Percentiles rank a stretch among this genome's conserved stretches.
Conservation (phyloP, 1,284 basidiomycete genomes). For the Gomphus sp. region DNA sequence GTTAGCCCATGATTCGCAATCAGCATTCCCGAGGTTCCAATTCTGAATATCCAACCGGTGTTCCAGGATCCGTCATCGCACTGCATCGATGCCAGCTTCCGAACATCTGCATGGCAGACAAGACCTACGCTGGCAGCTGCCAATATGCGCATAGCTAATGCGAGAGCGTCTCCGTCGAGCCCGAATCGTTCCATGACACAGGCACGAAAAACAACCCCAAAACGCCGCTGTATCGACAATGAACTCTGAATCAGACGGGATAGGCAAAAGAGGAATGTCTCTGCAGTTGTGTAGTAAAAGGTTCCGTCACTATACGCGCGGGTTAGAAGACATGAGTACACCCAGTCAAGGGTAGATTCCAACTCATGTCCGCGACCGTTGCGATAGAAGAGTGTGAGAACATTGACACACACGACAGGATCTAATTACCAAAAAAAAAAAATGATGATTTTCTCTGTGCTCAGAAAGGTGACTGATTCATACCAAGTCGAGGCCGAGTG, state of each 20-base stretch:
- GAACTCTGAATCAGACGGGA: conserved; percentile 13
- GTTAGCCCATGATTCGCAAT: conserved; percentile 39
- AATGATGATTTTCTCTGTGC: too few relatives aligned
- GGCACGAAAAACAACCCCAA: conserved; percentile 7
- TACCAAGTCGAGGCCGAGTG: too few relatives aligned
- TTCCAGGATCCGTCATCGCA: conserved; percentile 43
- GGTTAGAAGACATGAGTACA: conserved; percentile 10
- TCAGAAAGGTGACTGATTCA: too few relatives aligned
- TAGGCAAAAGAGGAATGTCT: conserved; percentile 15
- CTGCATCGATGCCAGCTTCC: conserved; percentile 32
- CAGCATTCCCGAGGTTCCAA: conserved; percentile 32
- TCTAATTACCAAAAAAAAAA: conserved; percentile 1
- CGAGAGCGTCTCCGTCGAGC: conserved; percentile 22
- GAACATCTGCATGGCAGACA: conserved; percentile 32
- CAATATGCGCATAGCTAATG: conserved; percentile 38
- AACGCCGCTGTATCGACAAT: not conserved
- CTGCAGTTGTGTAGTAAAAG: conserved; percentile 14
- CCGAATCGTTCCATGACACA: conserved; percentile 12
- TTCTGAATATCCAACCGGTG: conserved; percentile 40
- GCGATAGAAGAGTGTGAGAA: conserved; percentile 14
- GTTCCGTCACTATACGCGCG: conserved; percentile 15
- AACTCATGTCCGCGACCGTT: conserved; percentile 13
- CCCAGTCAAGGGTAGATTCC: conserved; percentile 13
- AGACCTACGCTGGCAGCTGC: conserved; percentile 33
- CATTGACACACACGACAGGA: conserved; percentile 15